Percentiles rank a stretch among this genome's conserved stretches.
These are phyloP conservation scores for Polytolypa hystricis DNA, from an alignment of 2,329 filamentous ascomycete species.

Conservation along the genomic window DNA sequence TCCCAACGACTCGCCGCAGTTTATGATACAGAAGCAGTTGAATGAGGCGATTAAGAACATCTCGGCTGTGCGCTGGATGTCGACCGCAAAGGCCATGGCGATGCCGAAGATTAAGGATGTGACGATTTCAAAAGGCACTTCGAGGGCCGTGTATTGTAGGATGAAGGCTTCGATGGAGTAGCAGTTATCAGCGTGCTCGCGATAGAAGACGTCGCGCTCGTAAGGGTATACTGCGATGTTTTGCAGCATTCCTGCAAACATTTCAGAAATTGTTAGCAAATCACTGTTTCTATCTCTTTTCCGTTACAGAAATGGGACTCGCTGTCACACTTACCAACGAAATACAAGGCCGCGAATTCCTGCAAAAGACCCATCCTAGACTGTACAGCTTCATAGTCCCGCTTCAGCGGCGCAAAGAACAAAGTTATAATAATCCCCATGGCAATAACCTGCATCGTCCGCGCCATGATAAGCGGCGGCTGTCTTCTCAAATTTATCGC, in stretches of 20 bases:
- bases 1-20: conserved; percentile 62
- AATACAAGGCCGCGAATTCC: conserved; percentile 49
- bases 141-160: conserved; percentile 56
- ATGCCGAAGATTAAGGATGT: conserved; percentile 56
- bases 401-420: conserved; percentile 60
- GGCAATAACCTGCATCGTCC: conserved; percentile 56
- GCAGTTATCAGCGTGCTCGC: conserved; percentile 61
- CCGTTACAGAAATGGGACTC: background rate
- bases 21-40: conserved; percentile 62
- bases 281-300: too few species aligned
- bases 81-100: conserved; percentile 53
- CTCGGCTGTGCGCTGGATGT: conserved; percentile 49
- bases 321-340: conserved; percentile 22
- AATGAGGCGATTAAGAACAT: conserved; percentile 60
- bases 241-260: conserved; percentile 56
- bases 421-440: conserved; percentile 52
- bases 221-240: conserved; percentile 64
- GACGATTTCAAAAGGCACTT: conserved; percentile 60
- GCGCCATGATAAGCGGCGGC: conserved; percentile 51
- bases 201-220: conserved; percentile 66
- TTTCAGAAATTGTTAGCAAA: too few species aligned
- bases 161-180: conserved; percentile 64
- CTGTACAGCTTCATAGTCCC: conserved; percentile 60
- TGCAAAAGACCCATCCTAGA: conserved; percentile 64
- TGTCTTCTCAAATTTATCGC: conserved; percentile 59